Conservation (phyloP, 2,329 filamentous ascomycete genomes). For the Epichloe amarillans region DNA sequence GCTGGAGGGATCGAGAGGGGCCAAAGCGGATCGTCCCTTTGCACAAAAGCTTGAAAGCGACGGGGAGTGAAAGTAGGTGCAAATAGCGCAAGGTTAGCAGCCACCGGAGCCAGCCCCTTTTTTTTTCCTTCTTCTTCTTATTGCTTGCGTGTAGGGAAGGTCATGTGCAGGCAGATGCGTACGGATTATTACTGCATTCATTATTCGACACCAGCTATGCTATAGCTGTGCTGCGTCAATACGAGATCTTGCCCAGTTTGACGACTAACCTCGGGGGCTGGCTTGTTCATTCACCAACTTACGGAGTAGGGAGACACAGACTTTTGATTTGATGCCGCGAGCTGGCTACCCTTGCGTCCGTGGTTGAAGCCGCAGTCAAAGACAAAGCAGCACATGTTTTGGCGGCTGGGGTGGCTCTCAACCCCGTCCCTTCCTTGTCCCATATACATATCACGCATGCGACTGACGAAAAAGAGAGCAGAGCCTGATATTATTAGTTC, state of each 20-base stretch:
- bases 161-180: too few relatives aligned
- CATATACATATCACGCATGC: background rate
- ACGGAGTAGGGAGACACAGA: too few relatives aligned
- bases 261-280: too few relatives aligned
- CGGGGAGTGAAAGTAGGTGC: background rate
- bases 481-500: background rate
- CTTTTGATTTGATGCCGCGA: too few relatives aligned
- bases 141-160: too few relatives aligned
- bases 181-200: too few relatives aligned
- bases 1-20: slow-evolving; percentile 1
- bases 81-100: background rate
- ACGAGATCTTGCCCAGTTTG: too few relatives aligned
- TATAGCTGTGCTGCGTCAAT: too few relatives aligned
- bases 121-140: background rate
- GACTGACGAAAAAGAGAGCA: background rate
- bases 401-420: background rate
- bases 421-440: background rate
- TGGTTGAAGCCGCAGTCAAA: background rate
- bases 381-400: background rate
- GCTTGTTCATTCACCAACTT: too few relatives aligned
- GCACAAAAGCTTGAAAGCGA: background rate
- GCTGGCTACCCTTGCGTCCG: background rate
- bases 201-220: too few relatives aligned
- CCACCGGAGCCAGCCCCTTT: background rate
- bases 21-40: slow-evolving; percentile 5